A percentile compares a stretch with the other conserved stretches of the same genome.
Conservation (phyloP, 306 rosid species). For the Quercus variabilis region DNA sequence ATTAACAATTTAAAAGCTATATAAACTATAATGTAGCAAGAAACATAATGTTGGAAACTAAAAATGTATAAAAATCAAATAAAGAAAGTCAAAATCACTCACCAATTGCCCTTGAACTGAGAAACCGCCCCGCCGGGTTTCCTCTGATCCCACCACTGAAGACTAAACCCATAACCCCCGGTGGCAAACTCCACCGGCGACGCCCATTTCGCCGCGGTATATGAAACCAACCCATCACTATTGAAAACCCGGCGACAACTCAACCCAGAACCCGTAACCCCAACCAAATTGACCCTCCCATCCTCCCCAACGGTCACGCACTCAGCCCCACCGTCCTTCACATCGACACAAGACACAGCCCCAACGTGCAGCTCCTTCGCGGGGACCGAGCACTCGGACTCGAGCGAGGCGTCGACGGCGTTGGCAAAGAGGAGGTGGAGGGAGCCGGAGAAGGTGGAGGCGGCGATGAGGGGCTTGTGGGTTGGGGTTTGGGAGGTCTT, state of each 20-base stretch:
- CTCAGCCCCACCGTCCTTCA: conserved; percentile 65
- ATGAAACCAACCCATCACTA: conserved; percentile 78
- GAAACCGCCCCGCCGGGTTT: conserved; percentile 81
- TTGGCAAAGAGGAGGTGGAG: conserved; percentile 58
- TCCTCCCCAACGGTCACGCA: conserved; percentile 84
- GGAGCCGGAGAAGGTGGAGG: conserved; percentile 58
- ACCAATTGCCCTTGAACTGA: conserved; percentile 83
- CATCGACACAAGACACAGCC: conserved; percentile 47
- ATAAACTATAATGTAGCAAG: no score
- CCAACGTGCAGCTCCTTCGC: conserved; percentile 50
- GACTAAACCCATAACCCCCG: conserved; percentile 73
- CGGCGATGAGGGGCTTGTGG: conserved; percentile 53
- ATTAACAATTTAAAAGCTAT: no score
- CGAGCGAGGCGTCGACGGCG: conserved; percentile 40
- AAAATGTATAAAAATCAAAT: not conserved
- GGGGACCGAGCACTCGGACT: conserved; percentile 53
- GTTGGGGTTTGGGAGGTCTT: conserved; percentile 40
- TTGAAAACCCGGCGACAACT: conserved; percentile 50
- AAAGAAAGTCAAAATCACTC: conserved; percentile 14
- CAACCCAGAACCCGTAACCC: conserved; percentile 44
- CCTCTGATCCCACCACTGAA: conserved; percentile 97
- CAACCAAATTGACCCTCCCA: conserved; percentile 72
- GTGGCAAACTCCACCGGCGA: conserved; percentile 86
- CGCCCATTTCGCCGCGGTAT: conserved; percentile 75
- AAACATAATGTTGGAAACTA: not conserved